These are phyloP conservation scores for Kwoniella europaea DNA, from an alignment of 768 basidiomycete genomes.

Conservation along the genomic window DNA sequence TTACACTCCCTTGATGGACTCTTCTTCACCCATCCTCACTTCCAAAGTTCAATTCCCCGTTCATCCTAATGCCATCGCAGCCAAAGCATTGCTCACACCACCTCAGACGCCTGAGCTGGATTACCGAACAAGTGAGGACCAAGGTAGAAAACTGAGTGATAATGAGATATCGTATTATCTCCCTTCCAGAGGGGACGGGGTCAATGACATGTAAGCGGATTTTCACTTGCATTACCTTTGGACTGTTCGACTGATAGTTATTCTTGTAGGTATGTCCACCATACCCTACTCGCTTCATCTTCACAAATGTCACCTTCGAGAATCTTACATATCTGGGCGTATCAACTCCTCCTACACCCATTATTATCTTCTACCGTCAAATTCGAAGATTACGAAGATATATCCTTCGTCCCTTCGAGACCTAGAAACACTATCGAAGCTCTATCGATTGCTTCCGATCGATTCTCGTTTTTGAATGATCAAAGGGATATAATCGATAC, in stretches of 20 bases:
- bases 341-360: slow-evolving; percentile 72
- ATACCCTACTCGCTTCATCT: slow-evolving; percentile 67
- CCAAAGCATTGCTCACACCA: slow-evolving; percentile 15
- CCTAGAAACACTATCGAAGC: slow-evolving; percentile 58
- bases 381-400: slow-evolving; percentile 64
- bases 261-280: slow-evolving; percentile 72
- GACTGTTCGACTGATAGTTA: too few relatives aligned
- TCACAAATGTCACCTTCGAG: slow-evolving; percentile 62
- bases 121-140: neutral
- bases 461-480: slow-evolving; percentile 16
- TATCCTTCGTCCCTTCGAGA: slow-evolving; percentile 63
- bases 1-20: slow-evolving; percentile 14
- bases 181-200: slow-evolving; percentile 71
- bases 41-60: neutral
- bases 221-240: neutral
- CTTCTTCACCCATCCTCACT: neutral
- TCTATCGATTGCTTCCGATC: slow-evolving; percentile 61
- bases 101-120: slow-evolving; percentile 18
- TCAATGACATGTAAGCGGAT: slow-evolving; percentile 78
- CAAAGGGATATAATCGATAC: slow-evolving; percentile 63
- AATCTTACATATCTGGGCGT: slow-evolving; percentile 69
- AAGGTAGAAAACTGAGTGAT: slow-evolving; percentile 64
- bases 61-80: neutral
- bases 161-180: slow-evolving; percentile 80
- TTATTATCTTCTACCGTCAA: slow-evolving; percentile 69